Base-by-base conservation (phyloP, 306 rosid species). In the Lagenaria siceraria region DNA sequence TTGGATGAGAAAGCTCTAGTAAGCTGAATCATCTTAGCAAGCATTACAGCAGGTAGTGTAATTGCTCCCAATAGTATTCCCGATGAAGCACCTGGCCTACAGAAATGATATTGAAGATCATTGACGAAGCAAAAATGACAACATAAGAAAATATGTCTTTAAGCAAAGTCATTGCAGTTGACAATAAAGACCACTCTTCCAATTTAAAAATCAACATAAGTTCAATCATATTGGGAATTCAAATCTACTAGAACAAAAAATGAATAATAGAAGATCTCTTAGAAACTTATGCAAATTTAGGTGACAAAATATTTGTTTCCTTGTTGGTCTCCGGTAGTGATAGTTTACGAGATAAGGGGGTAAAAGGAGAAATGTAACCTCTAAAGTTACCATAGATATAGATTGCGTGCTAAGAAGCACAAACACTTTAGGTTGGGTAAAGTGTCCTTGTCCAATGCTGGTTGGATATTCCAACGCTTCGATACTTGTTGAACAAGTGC, bases 1-100 rank as follows among this genome's bases (percentile, higher is more conserved):
- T 82, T 81, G 53, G 79, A 82, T 2, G 93, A 51, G 27, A 89
- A 74, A 52, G 91, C 92, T 46, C 97, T 85, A 0, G 89, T 84
- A 8, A 85, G 85, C 70, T 90, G 97, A 3, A 86, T 81, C 89
- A 90, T 78, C 75, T 90, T 95, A 55, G 97, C 89, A 76, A 95
- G 89, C 84, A 90, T 81, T 60, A 92, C 88, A 61, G 93, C 52
- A 13, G 99, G 99, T 52, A 92, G 86, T 42, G 93, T 86, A 11
- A 92, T 87, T 6, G 91, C 86, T 24, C 97, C 97, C 3, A 95
- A 87, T 25, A 95, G 86, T 79, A 95, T 86, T 5, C 97, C 99
- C 0, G 96, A 92, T 4, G 97, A 90, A 82, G 91, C 97, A 59
- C 93, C 97, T 0, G 87, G 96, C 80, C 99, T 86, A 80, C 83